Evolutionary conservation across 306 rosid species (phyloP), one percentile per base, ranked within the genome.

Genomic region (Cicer bijugum): DNA sequence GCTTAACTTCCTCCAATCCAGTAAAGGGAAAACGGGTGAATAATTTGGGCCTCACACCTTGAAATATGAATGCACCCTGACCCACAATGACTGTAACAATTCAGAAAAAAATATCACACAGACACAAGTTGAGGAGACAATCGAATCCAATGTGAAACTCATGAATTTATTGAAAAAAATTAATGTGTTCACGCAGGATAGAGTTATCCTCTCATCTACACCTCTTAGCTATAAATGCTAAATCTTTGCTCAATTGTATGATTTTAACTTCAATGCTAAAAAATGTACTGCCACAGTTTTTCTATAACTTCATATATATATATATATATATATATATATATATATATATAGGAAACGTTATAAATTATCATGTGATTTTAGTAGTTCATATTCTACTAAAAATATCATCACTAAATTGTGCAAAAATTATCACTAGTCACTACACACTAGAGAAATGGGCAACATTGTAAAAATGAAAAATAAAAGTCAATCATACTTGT

Each of bases 141-240:
- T 53, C 68, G 96, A 71, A 91, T 94, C 93, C 99, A 91, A 94
- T 84, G 97, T 61, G 77, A 67, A 20, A 77, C 28, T 48, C 67
- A 80, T 40, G 70, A 84, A 77, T 81, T 45, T 60, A 17, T 28
- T 76, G 43, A 37, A 15, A 78, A 81, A 84, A 86, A 79, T 88
- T 75, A 94, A 89, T 88, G 81, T 6, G 75, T 80, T 88, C 96
- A 89, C 77, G 90, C 74, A 82, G 71, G 57, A 76, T 14, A 38
- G 48, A 80, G 81, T 81, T 82, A 80, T 84, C 85, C 75, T 70
- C 88, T 74, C 68, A 80, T 85, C 87, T 83, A 80, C 80, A 72
- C 70, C 59, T 68, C 61, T 45, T 64, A 52, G 82, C 77, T 83
- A 85, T 84, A 77, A 90, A 81, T 81, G 85, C 85, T 80, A 51